A percentile compares a stretch with the other conserved stretches of the same genome.
Conservation (phyloP, 73 alveolate genomes). For the Stentor roeselii region DNA sequence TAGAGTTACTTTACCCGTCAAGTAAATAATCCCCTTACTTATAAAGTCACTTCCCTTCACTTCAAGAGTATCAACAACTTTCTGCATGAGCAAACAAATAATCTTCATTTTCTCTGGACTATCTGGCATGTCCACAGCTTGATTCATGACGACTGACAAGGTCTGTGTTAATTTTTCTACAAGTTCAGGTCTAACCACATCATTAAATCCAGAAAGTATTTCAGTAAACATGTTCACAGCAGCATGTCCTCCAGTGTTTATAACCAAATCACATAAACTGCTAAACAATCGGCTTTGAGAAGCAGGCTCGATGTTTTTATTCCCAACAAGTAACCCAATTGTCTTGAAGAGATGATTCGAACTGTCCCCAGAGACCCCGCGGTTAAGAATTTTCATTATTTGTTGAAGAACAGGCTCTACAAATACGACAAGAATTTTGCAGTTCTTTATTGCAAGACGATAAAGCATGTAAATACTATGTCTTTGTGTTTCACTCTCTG, state of each 20-base stretch:
- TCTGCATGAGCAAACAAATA: neutral
- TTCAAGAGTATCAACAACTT: conserved; percentile 8
- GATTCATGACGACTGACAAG: neutral
- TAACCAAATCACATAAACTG: neutral
- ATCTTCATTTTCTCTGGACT: neutral
- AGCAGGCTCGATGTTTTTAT: neutral
- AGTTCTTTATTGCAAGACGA: conserved; percentile 7
- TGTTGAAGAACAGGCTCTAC: neutral
- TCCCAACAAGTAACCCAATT: neutral
- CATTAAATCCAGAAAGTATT: neutral
- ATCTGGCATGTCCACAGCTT: neutral
- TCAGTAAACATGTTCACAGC: neutral
- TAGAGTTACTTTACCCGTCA: neutral
- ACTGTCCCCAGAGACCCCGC: neutral
- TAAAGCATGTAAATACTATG: conserved; percentile 6
- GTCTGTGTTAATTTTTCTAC: neutral
- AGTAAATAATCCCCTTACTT: neutral
- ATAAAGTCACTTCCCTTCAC: neutral
- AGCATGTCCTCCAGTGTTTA: too few species aligned
- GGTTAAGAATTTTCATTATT: neutral
- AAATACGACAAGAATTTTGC: neutral
- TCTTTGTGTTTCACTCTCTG: neutral
- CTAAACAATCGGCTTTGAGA: neutral
- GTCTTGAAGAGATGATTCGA: conserved; percentile 11
- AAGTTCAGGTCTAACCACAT: neutral